These are phyloP conservation scores for Aspergillus felis DNA, from an alignment of 2,329 filamentous ascomycete species.

Conservation along the genomic window DNA sequence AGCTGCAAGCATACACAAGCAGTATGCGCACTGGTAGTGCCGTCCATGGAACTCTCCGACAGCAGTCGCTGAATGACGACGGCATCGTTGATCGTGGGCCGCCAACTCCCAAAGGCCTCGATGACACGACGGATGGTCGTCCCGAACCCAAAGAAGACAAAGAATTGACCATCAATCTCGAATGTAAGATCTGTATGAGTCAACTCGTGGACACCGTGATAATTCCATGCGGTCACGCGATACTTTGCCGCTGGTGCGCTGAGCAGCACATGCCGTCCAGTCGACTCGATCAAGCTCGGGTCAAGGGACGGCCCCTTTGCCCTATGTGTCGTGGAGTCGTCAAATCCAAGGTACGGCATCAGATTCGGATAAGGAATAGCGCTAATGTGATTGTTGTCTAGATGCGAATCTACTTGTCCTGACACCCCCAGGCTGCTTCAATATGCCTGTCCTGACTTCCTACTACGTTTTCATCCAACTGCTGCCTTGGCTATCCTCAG, in stretches of 20 bases:
- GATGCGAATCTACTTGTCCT: conserved; percentile 8
- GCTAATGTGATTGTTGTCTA: not conserved
- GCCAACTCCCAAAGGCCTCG: conserved; percentile 34
- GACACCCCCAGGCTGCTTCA: not conserved
- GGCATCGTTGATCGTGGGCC: not conserved
- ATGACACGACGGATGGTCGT: conserved; percentile 43
- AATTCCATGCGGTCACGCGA: conserved; percentile 53
- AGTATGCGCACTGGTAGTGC: not conserved
- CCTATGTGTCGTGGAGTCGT: conserved; percentile 28
- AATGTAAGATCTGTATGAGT: conserved; percentile 52
- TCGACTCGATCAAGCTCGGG: conserved; percentile 29
- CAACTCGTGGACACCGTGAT: conserved; percentile 51
- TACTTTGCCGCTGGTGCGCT: conserved; percentile 55
- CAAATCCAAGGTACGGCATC: conserved; percentile 22
- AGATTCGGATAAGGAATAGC: not conserved
- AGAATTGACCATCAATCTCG: conserved; percentile 48
- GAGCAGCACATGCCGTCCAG: conserved; percentile 47
- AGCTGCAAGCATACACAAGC: not conserved
- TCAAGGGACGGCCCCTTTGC: conserved; percentile 17
- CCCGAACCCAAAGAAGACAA: conserved; percentile 47
- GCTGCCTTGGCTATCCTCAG: not conserved
- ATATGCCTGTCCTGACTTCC: not conserved
- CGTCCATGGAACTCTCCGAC: not conserved
- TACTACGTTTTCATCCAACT: not conserved
- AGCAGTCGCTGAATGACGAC: conserved; percentile 1